Evolutionary conservation across 2,329 filamentous ascomycete species (phyloP).

Genomic region (Epichloe elymi): DNA sequence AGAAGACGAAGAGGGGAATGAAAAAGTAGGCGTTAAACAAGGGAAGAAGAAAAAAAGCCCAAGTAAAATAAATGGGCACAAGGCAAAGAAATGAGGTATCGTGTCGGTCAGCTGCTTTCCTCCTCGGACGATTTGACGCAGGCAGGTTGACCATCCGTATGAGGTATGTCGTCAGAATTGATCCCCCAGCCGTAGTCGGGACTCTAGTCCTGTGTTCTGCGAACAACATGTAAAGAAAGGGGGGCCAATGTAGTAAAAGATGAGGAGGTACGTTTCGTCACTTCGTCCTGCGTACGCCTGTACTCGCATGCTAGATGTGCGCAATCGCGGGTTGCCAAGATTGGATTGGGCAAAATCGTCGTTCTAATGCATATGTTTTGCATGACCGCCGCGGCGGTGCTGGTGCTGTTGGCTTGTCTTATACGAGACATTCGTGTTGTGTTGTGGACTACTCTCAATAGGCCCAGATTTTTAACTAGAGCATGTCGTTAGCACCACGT

Average conservation of each 20-base stretch:
- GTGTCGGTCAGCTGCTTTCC: slow-evolving; percentile 17
- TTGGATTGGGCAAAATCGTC: slow-evolving; percentile 17
- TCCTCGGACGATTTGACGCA: slow-evolving; percentile 13
- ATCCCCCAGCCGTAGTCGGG: neutral
- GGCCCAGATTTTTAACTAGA: slow-evolving; percentile 76
- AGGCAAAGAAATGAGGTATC: slow-evolving; percentile 21
- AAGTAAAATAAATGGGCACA: slow-evolving; percentile 9
- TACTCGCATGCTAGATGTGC: slow-evolving; percentile 20
- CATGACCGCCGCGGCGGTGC: slow-evolving; percentile 12
- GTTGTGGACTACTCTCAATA: slow-evolving; percentile 38
- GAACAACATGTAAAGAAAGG: slow-evolving; percentile 1
- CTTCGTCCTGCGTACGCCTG: slow-evolving; percentile 27
- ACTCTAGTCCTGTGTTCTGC: neutral
- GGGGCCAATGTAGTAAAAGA: slow-evolving; percentile 15
- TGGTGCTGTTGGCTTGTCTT: slow-evolving; percentile 17
- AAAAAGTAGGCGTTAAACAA: slow-evolving; percentile 1
- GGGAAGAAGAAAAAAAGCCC: slow-evolving; percentile 8
- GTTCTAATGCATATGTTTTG: slow-evolving; percentile 18
- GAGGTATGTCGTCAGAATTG: slow-evolving; percentile 9
- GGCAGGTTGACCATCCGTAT: slow-evolving; percentile 11
- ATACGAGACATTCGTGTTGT: slow-evolving; percentile 14
- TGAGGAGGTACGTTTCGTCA: slow-evolving; percentile 24
- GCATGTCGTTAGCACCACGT: slow-evolving; percentile 6
- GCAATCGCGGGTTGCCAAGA: slow-evolving; percentile 16
- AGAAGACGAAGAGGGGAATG: slow-evolving; percentile 2